Conservation (phyloP, 495 filamentous ascomycete species). For the Hypomontagnella monticulosa region DNA sequence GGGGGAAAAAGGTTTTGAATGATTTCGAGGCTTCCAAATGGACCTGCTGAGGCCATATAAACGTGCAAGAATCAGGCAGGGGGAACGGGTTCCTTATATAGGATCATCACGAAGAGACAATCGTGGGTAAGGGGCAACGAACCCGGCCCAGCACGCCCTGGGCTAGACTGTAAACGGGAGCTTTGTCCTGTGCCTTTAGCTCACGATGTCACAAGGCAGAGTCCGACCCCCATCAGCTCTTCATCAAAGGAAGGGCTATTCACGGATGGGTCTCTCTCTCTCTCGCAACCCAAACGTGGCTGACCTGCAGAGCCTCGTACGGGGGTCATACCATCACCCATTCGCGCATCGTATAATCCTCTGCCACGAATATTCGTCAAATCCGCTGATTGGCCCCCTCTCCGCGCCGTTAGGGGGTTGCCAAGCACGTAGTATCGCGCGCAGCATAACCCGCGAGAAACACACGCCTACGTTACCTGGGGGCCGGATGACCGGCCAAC, state of each 20-base stretch:
- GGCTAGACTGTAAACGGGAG: background rate
- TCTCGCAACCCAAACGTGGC: slow-evolving; percentile 21
- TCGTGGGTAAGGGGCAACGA: background rate
- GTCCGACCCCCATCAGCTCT: background rate
- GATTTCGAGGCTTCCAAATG: no score
- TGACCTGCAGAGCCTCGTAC: slow-evolving; percentile 32
- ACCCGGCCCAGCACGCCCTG: background rate
- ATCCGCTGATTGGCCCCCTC: slow-evolving; percentile 22
- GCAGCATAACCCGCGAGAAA: slow-evolving; percentile 20
- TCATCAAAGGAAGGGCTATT: slow-evolving; percentile 19
- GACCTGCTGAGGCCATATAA: background rate
- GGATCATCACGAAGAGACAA: slow-evolving; percentile 8
- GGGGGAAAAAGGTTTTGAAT: no score
- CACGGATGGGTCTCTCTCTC: no score
- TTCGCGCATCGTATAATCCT: slow-evolving; percentile 32
- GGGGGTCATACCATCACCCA: slow-evolving; percentile 17
- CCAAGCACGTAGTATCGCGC: slow-evolving; percentile 25
- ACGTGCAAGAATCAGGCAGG: background rate
- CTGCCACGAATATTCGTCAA: slow-evolving; percentile 35
- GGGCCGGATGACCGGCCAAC: slow-evolving; percentile 27
- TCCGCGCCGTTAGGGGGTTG: slow-evolving; percentile 16
- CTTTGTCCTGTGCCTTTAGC: slow-evolving; percentile 5
- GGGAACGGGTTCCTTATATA: slow-evolving; percentile 21
- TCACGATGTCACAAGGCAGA: slow-evolving; percentile 29
- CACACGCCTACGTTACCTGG: slow-evolving; percentile 4